Evolutionary conservation across 2,329 filamentous ascomycete species (phyloP).

Genomic region (Fusarium temperatum): DNA sequence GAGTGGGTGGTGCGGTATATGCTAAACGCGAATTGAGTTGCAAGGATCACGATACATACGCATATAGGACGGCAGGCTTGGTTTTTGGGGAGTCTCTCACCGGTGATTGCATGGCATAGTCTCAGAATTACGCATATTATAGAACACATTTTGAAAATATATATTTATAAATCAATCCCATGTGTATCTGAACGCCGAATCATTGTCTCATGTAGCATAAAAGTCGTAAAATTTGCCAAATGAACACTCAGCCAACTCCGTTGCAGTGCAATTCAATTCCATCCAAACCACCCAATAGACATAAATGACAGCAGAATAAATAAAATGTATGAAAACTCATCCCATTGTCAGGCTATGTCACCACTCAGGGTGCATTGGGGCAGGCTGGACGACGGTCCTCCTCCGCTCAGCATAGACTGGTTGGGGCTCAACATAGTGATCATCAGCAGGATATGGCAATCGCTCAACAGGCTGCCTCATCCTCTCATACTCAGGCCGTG

Average conservation of each 20-base stretch:
- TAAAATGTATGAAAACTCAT: neutral
- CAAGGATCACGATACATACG: neutral
- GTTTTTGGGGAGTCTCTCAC: slow-evolving; percentile 15
- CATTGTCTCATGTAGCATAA: slow-evolving; percentile 4
- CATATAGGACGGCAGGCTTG: slow-evolving; percentile 3
- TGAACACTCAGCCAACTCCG: neutral
- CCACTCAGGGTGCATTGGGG: slow-evolving; percentile 20
- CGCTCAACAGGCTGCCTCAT: slow-evolving; percentile 9
- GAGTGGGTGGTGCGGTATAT: slow-evolving; percentile 12
- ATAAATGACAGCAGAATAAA: neutral
- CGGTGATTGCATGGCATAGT: slow-evolving; percentile 7
- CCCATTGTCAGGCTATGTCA: neutral
- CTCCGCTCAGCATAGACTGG: slow-evolving; percentile 32
- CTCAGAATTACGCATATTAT: neutral
- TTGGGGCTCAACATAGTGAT: slow-evolving; percentile 24
- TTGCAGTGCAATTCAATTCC: neutral
- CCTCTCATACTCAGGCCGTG: slow-evolving; percentile 20
- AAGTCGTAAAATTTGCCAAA: neutral
- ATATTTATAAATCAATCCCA: neutral
- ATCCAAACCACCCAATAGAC: neutral
- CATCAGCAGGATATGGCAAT: slow-evolving; percentile 31
- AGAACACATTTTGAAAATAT: slow-evolving; percentile 7
- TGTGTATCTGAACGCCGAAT: neutral
- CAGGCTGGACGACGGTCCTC: slow-evolving; percentile 22
- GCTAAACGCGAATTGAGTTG: neutral